These are phyloP conservation scores for Aphanomyces cochlioides DNA, from an alignment of 352 stramenopile genomes.

Conservation along the genomic window DNA sequence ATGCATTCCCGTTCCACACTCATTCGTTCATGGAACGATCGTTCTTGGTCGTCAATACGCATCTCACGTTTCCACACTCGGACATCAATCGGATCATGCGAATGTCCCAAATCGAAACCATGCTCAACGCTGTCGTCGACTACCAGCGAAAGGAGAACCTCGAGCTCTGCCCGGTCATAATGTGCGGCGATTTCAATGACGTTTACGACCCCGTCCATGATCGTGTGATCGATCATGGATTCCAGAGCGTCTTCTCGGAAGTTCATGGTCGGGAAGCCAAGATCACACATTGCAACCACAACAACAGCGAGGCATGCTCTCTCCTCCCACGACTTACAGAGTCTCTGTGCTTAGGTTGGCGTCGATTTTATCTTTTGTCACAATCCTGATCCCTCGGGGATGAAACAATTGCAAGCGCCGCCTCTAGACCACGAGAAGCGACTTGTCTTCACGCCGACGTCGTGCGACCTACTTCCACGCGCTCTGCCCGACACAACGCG, in stretches of 20 bases:
- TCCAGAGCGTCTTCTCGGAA: slow-evolving; percentile 66
- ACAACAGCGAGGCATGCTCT: slow-evolving; percentile 58
- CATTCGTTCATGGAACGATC: slow-evolving; percentile 38
- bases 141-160: slow-evolving; percentile 63
- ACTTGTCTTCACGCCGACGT: slow-evolving; percentile 53
- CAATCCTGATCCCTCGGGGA: slow-evolving; percentile 4
- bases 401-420: not conserved
- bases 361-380: slow-evolving; percentile 79
- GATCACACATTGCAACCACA: slow-evolving; percentile 87
- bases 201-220: slow-evolving; percentile 79
- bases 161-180: slow-evolving; percentile 66
- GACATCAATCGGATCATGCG: slow-evolving; percentile 75
- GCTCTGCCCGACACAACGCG: slow-evolving; percentile 56
- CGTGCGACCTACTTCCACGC: slow-evolving; percentile 60
- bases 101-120: slow-evolving; percentile 74
- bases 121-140: slow-evolving; percentile 63
- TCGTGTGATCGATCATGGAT: slow-evolving; percentile 66
- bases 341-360: slow-evolving; percentile 41
- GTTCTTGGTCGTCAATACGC: slow-evolving; percentile 79
- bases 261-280: slow-evolving; percentile 71
- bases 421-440: slow-evolving; percentile 12
- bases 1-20: slow-evolving; percentile 13
- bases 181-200: slow-evolving; percentile 86
- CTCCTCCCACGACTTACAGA: not conserved
- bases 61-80: slow-evolving; percentile 81